Evolutionary conservation across 805 yeast species (phyloP), one percentile per base, ranked within the genome.

Genomic region (Ogataea parapolymorpha): DNA sequence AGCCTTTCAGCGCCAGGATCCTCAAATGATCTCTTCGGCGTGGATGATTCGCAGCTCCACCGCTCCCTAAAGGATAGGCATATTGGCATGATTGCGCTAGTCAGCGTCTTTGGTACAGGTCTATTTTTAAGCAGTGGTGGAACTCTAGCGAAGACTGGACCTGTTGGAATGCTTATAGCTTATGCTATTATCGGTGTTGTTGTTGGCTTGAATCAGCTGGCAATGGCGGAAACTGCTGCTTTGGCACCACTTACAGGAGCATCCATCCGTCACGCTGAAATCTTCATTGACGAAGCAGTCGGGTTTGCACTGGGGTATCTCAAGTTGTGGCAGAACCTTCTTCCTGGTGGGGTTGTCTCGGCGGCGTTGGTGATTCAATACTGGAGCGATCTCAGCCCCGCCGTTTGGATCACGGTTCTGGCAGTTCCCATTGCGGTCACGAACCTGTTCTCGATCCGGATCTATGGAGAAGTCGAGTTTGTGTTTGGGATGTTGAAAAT

Each of bases 401-500:
- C 16, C 2, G 16, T 15, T 15, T 15, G 16, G 16, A 74, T 76
- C 37, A 63, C 75, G 11, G 65, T 78, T 15, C 72, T 77, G 47
- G 56, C 74, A 44, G 67, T 65, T 3, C 53, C 74, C 10, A 68
- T 75, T 34, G 55, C 69, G 6, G 49, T 55, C 1, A 59, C 75
- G 33, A 77, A 77, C 55, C 54, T 70, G 32, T 56, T 67, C 28
- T 77, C 81, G 2, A 77, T 77, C 26, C 65, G 69, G 44, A 66
- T 64, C 49, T 62, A 54, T 35, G 67, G 65, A 34, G 79, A 74
- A 51, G 66, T 72, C 34, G 85, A 77, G 49, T 82, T 77, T 60
- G 80, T 79, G 77, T 70, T 77, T 45, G 77, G 82, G 0, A 45
- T 70, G 12, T 62, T 82, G 57, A 82, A 82, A 57, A 78, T 83